Percentiles rank a stretch among this genome's conserved stretches.
These are phyloP conservation scores for Globisporangium alternatum DNA, from an alignment of 352 stramenopile species.

Conservation along the genomic window DNA sequence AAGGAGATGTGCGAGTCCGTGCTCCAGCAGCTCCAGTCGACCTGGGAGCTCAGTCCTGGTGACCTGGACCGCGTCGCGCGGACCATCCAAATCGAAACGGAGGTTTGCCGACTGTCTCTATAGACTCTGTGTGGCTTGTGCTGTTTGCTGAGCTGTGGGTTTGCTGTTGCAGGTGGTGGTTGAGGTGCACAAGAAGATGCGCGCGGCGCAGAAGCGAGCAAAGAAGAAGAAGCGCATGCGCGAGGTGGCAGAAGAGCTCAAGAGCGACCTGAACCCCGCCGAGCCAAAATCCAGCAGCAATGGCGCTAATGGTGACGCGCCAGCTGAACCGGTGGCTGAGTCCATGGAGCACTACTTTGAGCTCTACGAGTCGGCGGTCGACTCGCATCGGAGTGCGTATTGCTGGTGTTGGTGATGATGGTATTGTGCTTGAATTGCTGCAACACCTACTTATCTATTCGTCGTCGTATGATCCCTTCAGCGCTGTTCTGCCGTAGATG, in stretches of 20 bases:
- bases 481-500: slow-evolving; percentile 78
- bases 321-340: slow-evolving; percentile 10
- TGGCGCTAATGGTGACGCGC: not conserved
- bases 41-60: slow-evolving; percentile 58
- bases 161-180: slow-evolving; percentile 33
- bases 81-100: slow-evolving; percentile 60
- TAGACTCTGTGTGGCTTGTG: not conserved
- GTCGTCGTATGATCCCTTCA: slow-evolving; percentile 13
- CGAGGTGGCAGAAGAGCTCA: slow-evolving; percentile 17
- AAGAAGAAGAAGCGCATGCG: slow-evolving; percentile 38
- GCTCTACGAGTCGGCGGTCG: slow-evolving; percentile 51
- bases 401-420: not conserved
- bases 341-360: slow-evolving; percentile 42
- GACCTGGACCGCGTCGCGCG: slow-evolving; percentile 64
- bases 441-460: not conserved
- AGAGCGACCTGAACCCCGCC: slow-evolving; percentile 8
- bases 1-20: slow-evolving; percentile 72
- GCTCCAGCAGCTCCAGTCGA: slow-evolving; percentile 57
- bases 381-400: slow-evolving; percentile 65
- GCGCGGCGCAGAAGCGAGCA: slow-evolving; percentile 25
- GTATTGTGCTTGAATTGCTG: not conserved
- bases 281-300: not conserved
- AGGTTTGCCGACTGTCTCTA: slow-evolving; percentile 14
- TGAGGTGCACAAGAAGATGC: slow-evolving; percentile 64
- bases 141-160: not conserved